Evolutionary conservation across 31 red algal genomes (phyloP).

Genomic region (Asparagopsis taxiformis): DNA sequence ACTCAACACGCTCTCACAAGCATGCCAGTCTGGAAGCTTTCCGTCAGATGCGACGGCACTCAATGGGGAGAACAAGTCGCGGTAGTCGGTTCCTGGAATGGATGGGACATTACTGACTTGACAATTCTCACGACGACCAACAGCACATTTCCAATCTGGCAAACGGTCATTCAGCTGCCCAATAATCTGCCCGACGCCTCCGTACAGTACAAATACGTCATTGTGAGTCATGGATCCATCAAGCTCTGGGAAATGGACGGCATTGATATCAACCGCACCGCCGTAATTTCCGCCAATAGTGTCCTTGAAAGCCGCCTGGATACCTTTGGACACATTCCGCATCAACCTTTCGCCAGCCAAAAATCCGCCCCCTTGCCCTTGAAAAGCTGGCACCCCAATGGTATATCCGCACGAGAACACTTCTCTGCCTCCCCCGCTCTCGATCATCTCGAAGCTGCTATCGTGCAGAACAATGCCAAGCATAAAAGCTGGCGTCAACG

Average conservation of each 20-base stretch:
- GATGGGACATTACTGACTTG: slow-evolving; percentile 33
- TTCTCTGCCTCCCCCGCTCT: background rate
- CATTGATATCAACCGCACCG: slow-evolving; percentile 13
- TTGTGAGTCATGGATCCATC: slow-evolving; percentile 14
- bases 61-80: slow-evolving; percentile 47
- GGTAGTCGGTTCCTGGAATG: slow-evolving; percentile 52
- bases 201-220: slow-evolving; percentile 56
- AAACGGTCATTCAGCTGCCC: slow-evolving; percentile 10
- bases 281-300: background rate
- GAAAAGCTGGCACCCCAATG: background rate
- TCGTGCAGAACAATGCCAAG: slow-evolving; percentile 33
- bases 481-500: slow-evolving; percentile 62
- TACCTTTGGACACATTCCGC: slow-evolving; percentile 24
- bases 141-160: slow-evolving; percentile 33
- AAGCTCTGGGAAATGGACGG: slow-evolving; percentile 30
- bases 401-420: background rate
- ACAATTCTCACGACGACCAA: slow-evolving; percentile 27
- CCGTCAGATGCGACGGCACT: slow-evolving; percentile 23
- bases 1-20: too few relatives aligned
- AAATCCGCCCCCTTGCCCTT: background rate
- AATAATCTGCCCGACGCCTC: slow-evolving; percentile 5
- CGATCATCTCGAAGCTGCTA: slow-evolving; percentile 41
- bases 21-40: slow-evolving; percentile 5
- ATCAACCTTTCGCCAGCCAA: background rate
- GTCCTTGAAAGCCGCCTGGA: background rate